Percentiles rank a stretch among this genome's conserved stretches.
Conservation (phyloP, 2,329 filamentous ascomycete genomes). For the Botryotinia calthae region DNA sequence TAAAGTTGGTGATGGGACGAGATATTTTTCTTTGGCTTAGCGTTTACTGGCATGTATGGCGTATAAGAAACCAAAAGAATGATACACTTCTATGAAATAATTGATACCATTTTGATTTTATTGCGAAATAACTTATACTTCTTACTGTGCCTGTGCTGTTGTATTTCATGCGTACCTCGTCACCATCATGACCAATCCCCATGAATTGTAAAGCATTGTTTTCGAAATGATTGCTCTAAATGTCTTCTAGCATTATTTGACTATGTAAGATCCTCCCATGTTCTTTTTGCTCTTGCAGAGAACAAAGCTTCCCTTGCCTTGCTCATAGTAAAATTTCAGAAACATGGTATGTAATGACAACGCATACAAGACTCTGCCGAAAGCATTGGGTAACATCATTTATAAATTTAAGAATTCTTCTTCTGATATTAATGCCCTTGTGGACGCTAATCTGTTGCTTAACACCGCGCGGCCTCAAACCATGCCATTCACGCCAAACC, state of each 20-base stretch:
- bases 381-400: neutral
- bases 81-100: slow-evolving; percentile 17
- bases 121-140: neutral
- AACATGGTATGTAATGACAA: neutral
- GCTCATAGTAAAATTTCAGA: neutral
- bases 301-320: neutral
- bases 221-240: neutral
- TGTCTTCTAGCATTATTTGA: neutral
- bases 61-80: slow-evolving; percentile 31
- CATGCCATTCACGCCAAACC: neutral
- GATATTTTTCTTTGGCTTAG: slow-evolving; percentile 26
- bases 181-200: fast-evolving
- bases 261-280: neutral
- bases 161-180: neutral
- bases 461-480: neutral
- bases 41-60: slow-evolving; percentile 30
- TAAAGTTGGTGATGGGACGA: slow-evolving; percentile 19
- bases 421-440: neutral
- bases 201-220: neutral
- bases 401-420: neutral
- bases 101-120: slow-evolving; percentile 19
- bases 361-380: neutral
- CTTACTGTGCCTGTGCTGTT: neutral
- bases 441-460: neutral
- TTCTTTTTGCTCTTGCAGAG: no score